These are phyloP conservation scores for Pterocarpus macrocarpus DNA, from an alignment of 306 rosid species.

Conservation along the genomic window DNA sequence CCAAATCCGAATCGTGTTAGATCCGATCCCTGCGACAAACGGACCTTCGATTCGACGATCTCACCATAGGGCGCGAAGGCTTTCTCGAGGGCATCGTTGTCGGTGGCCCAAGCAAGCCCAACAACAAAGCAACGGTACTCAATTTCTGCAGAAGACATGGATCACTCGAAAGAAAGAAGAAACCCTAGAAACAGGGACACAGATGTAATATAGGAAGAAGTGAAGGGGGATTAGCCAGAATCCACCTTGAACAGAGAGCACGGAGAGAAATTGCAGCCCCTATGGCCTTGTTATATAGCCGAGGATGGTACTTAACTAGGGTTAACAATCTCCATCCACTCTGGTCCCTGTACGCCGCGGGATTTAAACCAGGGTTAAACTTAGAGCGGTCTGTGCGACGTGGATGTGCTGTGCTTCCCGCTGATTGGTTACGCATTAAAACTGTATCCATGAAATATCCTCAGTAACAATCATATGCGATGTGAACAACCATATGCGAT, in stretches of 20 bases:
- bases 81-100: constrained; percentile 66
- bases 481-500: not conserved
- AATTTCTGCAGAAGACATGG: constrained; percentile 73
- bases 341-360: not conserved
- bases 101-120: constrained; percentile 99
- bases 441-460: not conserved
- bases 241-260: constrained; percentile 52
- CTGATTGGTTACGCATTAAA: constrained; percentile 44
- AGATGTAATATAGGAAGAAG: too few species aligned
- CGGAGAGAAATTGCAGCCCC: not conserved
- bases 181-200: not conserved
- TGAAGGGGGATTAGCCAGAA: constrained; percentile 24
- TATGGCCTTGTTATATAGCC: constrained; percentile 52
- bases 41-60: constrained; percentile 98
- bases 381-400: not conserved
- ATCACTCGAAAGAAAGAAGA: too few species aligned
- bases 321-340: constrained; percentile 46
- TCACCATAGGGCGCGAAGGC: constrained; percentile 78
- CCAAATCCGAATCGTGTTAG: constrained; percentile 72
- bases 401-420: not conserved
- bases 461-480: not conserved
- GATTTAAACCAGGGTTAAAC: constrained; percentile 59
- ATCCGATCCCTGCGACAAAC: constrained; percentile 92
- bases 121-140: constrained; percentile 95
- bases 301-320: constrained; percentile 42